Conservation (phyloP, 176 grass and related monocot genomes). For the Oryza nivara region DNA sequence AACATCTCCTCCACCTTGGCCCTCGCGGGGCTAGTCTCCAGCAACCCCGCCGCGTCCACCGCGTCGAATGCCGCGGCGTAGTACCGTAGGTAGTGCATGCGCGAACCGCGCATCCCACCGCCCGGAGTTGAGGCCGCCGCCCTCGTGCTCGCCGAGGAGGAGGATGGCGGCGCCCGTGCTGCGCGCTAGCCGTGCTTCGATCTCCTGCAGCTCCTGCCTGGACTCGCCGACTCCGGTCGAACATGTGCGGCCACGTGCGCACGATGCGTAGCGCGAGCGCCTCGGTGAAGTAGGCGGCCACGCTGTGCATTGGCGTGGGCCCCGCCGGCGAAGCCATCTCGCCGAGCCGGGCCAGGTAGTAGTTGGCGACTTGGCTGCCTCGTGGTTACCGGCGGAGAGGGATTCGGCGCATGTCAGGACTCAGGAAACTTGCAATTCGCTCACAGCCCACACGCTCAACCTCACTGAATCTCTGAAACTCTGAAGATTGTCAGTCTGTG, state of each 20-base stretch:
- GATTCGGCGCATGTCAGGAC: constrained; percentile 51
- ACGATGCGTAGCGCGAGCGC: constrained; percentile 64
- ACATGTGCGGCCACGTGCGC: constrained; percentile 68
- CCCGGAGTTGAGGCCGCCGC: constrained; percentile 44
- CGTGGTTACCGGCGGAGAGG: constrained; percentile 62
- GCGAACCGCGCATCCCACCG: constrained; percentile 75
- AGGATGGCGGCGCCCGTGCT: constrained; percentile 71
- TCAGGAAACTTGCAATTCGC: too few species aligned
- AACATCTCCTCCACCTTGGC: constrained; percentile 89
- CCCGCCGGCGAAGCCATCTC: constrained; percentile 66
- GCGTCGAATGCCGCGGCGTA: constrained; percentile 81
- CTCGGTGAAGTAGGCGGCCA: constrained; percentile 87
- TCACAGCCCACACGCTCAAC: too few species aligned
- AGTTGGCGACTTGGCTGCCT: constrained; percentile 50
- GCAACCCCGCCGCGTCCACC: constrained; percentile 47
- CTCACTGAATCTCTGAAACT: too few species aligned
- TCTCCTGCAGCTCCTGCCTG: constrained; percentile 78
- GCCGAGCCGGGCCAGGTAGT: constrained; percentile 75
- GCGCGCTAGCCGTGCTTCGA: constrained; percentile 55
- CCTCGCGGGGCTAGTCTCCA: constrained; percentile 52
- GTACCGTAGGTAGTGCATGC: constrained; percentile 49
- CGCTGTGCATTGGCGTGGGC: constrained; percentile 70
- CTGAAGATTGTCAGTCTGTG: too few species aligned
- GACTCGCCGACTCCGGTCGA: constrained; percentile 84
- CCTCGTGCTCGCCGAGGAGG: constrained; percentile 83